Evolutionary conservation across 352 stramenopile species (phyloP).

Genomic region (Phytophthora hybrid): DNA sequence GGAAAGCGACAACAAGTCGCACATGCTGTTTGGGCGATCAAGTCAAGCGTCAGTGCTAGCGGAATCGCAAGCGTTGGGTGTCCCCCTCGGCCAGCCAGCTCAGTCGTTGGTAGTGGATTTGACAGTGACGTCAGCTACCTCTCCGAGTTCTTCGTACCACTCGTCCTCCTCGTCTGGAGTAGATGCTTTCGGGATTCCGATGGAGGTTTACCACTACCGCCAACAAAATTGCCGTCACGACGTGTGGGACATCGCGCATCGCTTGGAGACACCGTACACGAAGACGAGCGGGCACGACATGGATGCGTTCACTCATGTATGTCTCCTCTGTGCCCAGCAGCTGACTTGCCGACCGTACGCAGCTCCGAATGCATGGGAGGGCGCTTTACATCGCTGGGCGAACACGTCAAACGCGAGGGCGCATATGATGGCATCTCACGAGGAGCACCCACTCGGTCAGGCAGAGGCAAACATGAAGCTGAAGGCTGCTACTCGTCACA

Average conservation of each 20-base stretch:
- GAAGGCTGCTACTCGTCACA: background rate
- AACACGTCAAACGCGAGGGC: background rate
- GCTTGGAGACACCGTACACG: background rate
- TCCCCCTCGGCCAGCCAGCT: too few species aligned
- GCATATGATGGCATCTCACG: background rate
- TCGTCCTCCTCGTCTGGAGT: background rate
- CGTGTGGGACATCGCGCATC: constrained; percentile 4
- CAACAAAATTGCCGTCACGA: background rate
- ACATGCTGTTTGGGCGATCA: background rate
- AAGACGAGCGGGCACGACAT: background rate
- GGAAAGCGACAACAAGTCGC: too few species aligned
- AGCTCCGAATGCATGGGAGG: background rate
- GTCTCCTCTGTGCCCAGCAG: constrained; percentile 3
- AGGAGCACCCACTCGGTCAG: background rate
- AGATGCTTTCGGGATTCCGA: constrained; percentile 1
- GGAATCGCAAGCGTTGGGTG: too few species aligned
- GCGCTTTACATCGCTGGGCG: background rate
- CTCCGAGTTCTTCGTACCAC: background rate
- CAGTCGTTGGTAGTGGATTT: background rate
- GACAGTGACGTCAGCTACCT: background rate
- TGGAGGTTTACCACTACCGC: background rate
- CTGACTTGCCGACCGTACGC: background rate
- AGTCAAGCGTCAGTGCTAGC: background rate
- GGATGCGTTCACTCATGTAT: background rate
- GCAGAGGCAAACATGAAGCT: background rate